Conservation (phyloP, 2,329 filamentous ascomycete species). For the Phialocephala sp. region DNA sequence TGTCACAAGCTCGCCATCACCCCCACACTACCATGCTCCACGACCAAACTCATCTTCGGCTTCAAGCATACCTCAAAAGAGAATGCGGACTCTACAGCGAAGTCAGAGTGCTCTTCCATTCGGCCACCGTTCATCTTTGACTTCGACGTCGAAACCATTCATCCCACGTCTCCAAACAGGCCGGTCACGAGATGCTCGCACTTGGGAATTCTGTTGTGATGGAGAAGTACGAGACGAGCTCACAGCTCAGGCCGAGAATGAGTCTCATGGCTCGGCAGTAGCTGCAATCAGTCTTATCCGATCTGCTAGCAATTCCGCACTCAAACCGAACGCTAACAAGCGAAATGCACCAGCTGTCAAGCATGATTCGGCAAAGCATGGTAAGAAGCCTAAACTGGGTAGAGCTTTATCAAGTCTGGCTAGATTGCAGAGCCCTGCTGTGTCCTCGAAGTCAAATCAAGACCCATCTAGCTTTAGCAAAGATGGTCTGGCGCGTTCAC, state of each 20-base stretch:
- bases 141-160: conserved; percentile 36
- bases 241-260: conserved; percentile 80
- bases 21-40: conserved; percentile 61
- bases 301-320: conserved; percentile 64
- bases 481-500: conserved; percentile 51
- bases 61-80: conserved; percentile 49
- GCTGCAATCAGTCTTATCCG: conserved; percentile 83
- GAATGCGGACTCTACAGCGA: conserved; percentile 63
- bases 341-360: conserved; percentile 60
- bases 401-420: conserved; percentile 67
- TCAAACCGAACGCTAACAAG: conserved; percentile 64
- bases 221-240: conserved; percentile 79
- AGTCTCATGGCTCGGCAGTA: conserved; percentile 78
- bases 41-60: conserved; percentile 53
- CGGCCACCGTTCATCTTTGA: conserved; percentile 62
- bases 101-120: conserved; percentile 72
- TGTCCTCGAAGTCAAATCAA: conserved; percentile 30
- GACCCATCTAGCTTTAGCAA: conserved; percentile 38
- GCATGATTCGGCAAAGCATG: conserved; percentile 41
- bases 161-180: conserved; percentile 66
- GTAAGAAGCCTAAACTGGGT: conserved; percentile 67
- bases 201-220: conserved; percentile 91
- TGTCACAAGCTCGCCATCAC: conserved; percentile 70
- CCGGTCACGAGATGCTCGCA: conserved; percentile 83
- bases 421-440: conserved; percentile 57